Conservation (phyloP, 2,329 filamentous ascomycete genomes). For the Ophiostoma ips region DNA sequence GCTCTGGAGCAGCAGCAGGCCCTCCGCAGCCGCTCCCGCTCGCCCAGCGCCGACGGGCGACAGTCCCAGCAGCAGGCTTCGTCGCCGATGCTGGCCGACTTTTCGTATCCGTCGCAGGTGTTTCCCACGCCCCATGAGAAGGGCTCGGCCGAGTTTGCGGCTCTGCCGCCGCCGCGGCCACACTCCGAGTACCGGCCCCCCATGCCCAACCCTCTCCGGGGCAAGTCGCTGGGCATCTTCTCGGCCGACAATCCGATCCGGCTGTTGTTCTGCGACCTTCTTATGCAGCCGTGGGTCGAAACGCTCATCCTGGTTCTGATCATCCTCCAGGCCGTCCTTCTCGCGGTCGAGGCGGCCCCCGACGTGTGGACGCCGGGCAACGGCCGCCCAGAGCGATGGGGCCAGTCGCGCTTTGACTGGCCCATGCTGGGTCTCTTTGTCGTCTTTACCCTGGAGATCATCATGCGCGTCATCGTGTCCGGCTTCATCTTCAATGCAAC, state of each 20-base stretch:
- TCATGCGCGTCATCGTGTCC: slow-evolving; percentile 78
- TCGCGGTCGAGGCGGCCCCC: slow-evolving; percentile 67
- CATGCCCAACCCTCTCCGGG: slow-evolving; percentile 65
- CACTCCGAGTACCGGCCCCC: slow-evolving; percentile 18
- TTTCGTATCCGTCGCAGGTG: slow-evolving; percentile 37
- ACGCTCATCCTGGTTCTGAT: slow-evolving; percentile 79
- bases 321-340: slow-evolving; percentile 71
- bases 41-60: slow-evolving; percentile 36
- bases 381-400: slow-evolving; percentile 50
- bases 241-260: slow-evolving; percentile 63
- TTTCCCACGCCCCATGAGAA: slow-evolving; percentile 34
- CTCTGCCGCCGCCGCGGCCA: slow-evolving; percentile 19
- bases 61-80: slow-evolving; percentile 31
- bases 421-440: slow-evolving; percentile 70
- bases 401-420: slow-evolving; percentile 57
- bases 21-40: slow-evolving; percentile 45
- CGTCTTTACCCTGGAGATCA: slow-evolving; percentile 77
- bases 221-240: slow-evolving; percentile 76
- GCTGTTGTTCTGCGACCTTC: slow-evolving; percentile 60
- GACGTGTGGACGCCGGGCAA: slow-evolving; percentile 53
- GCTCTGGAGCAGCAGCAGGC: slow-evolving; percentile 55
- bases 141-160: slow-evolving; percentile 11
- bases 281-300: slow-evolving; percentile 79
- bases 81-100: slow-evolving; percentile 29
- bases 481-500: slow-evolving; percentile 81